These are phyloP conservation scores for Bipolaris oryzae DNA, from an alignment of 2,329 filamentous ascomycete genomes.

Conservation along the genomic window DNA sequence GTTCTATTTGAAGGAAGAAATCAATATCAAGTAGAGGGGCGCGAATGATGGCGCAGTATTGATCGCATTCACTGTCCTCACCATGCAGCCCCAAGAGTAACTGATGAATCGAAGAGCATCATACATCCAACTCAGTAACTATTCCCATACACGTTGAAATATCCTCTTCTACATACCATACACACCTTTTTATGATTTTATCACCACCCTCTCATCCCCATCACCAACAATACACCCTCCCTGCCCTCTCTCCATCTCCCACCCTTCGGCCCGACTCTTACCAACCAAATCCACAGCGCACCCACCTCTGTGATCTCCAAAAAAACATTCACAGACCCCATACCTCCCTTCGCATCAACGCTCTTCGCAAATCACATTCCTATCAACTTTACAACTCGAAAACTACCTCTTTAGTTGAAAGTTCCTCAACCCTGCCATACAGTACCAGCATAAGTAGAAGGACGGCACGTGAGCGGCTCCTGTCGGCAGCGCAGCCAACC, in stretches of 20 bases:
- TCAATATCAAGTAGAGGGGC: neutral
- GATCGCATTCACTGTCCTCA: neutral
- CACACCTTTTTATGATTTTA: too few species aligned
- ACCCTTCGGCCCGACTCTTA: too few species aligned
- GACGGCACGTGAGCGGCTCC: neutral
- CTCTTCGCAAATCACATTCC: too few species aligned
- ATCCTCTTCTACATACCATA: neutral
- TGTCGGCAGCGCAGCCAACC: slow-evolving; percentile 20
- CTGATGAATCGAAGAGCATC: neutral
- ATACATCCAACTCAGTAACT: too few species aligned
- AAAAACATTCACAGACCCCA: neutral
- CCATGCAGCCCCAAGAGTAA: neutral
- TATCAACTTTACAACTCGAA: too few species aligned
- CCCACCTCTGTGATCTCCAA: too few species aligned
- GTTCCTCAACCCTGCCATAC: too few species aligned
- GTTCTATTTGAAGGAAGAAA: neutral
- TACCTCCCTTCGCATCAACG: too few species aligned
- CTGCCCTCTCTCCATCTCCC: neutral
- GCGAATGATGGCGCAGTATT: neutral
- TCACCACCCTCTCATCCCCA: neutral
- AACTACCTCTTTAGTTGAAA: too few species aligned
- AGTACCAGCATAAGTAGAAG: neutral
- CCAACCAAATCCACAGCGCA: too few species aligned
- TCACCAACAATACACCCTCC: neutral
- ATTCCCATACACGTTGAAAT: neutral